phyloP scores from a whole-genome alignment of 140 eudicot genomes.

The Flaveria floridana region DNA sequence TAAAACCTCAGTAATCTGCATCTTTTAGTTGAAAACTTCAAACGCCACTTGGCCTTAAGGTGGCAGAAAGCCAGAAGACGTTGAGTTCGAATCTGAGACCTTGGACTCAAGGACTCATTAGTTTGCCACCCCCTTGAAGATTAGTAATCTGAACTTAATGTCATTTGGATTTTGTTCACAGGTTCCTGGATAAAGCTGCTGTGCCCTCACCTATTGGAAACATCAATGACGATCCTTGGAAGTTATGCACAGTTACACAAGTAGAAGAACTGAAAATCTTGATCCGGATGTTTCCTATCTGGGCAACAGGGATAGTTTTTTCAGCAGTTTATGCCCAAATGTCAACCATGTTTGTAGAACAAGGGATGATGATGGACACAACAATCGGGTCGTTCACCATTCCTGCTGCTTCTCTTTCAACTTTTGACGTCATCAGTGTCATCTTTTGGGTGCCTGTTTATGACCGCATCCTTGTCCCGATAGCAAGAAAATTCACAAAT shows the following conservation, averaged over 20 bases:
- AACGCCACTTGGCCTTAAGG: too few relatives aligned
- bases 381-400: conserved; percentile 36
- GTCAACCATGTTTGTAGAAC: conserved; percentile 46
- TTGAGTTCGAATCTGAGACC: too few relatives aligned
- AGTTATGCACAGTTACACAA: conserved; percentile 26
- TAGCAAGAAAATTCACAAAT: conserved; percentile 35
- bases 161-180: conserved; percentile 16
- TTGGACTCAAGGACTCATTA: too few relatives aligned
- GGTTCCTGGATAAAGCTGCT: conserved; percentile 53
- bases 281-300: conserved; percentile 50
- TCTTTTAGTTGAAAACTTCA: not conserved
- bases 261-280: conserved; percentile 51
- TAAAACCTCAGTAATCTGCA: not conserved
- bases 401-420: conserved; percentile 42
- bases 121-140: too few relatives aligned
- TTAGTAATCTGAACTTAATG: too few relatives aligned
- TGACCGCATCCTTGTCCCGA: conserved; percentile 39
- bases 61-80: too few relatives aligned
- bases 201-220: conserved; percentile 23
- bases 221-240: conserved; percentile 29
- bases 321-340: conserved; percentile 42
- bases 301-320: conserved; percentile 47
- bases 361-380: conserved; percentile 46
- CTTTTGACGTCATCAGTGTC: conserved; percentile 37
- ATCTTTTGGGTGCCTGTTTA: conserved; percentile 44